phyloP scores from a whole-genome alignment of 768 basidiomycete species.

The Lyophyllum decastes region DNA sequence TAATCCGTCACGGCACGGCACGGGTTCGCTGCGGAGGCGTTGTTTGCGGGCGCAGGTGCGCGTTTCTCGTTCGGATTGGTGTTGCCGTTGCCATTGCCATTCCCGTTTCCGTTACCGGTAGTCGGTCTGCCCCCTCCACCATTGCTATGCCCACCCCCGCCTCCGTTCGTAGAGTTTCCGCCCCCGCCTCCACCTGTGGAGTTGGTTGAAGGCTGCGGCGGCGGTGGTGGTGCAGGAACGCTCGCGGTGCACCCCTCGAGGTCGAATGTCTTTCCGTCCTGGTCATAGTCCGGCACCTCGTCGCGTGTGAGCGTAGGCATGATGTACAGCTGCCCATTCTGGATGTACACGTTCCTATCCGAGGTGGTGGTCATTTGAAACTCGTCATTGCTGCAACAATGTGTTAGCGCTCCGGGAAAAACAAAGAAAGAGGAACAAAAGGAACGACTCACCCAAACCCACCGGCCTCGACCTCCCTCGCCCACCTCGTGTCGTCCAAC shows the following conservation, averaged over 20 bases:
- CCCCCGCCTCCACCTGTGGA: neutral
- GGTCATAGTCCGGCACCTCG: conserved; percentile 42
- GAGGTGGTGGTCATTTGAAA: conserved; percentile 78
- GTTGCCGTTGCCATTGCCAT: neutral
- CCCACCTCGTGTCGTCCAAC: conserved; percentile 58
- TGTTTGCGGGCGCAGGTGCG: neutral
- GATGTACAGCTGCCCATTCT: conserved; percentile 73
- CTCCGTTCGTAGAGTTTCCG: neutral
- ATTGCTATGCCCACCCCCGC: neutral
- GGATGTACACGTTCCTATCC: conserved; percentile 64
- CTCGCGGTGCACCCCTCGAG: conserved; percentile 62
- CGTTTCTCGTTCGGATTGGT: neutral
- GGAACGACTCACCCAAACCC: conserved; percentile 62
- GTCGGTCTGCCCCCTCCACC: neutral
- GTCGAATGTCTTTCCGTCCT: conserved; percentile 66
- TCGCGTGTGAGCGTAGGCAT: conserved; percentile 79
- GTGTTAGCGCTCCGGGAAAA: conserved; percentile 1
- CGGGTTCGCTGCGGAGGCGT: conserved; percentile 24
- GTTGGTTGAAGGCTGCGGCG: neutral
- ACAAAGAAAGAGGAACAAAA: neutral
- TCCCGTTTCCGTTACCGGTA: neutral
- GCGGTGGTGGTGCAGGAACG: neutral
- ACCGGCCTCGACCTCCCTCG: conserved; percentile 66
- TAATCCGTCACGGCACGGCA: conserved; percentile 36
- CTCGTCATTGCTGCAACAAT: conserved; percentile 53